Conservation (phyloP, 192 early-diverging fungal species). For the Coemansia sp. region DNA sequence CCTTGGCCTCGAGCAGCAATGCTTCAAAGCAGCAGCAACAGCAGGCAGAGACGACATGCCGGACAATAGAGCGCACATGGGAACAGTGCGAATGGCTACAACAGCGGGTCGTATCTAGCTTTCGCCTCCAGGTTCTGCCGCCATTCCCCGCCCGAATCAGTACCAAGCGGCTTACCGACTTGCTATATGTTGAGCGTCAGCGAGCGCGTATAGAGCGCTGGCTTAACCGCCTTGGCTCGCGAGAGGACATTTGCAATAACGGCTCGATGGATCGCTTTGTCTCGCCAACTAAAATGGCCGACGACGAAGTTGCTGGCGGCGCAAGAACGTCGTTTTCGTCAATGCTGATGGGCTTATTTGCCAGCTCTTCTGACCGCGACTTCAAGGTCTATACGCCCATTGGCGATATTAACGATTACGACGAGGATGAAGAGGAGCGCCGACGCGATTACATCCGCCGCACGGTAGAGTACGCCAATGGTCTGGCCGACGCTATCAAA, state of each 20-base stretch:
- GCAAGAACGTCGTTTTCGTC: slow-evolving; percentile 44
- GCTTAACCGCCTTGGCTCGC: slow-evolving; percentile 49
- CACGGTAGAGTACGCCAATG: slow-evolving; percentile 34
- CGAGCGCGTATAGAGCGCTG: slow-evolving; percentile 52
- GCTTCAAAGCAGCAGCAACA: slow-evolving; percentile 9
- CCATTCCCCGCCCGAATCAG: slow-evolving; percentile 37
- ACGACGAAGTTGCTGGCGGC: slow-evolving; percentile 24
- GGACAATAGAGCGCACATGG: slow-evolving; percentile 51
- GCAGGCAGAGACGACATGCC: slow-evolving; percentile 14
- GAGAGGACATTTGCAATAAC: slow-evolving; percentile 43
- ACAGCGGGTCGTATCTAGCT: slow-evolving; percentile 33
- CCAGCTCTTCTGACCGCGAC: slow-evolving; percentile 26
- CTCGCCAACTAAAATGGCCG: slow-evolving; percentile 29
- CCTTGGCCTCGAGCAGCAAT: not conserved
- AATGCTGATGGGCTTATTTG: slow-evolving; percentile 43
- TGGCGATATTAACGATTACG: slow-evolving; percentile 48
- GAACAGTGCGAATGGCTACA: slow-evolving; percentile 56
- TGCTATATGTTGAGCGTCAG: slow-evolving; percentile 39
- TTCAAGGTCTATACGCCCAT: slow-evolving; percentile 46
- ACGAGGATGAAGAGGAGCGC: slow-evolving; percentile 53
- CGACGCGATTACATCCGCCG: slow-evolving; percentile 45
- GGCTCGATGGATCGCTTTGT: slow-evolving; percentile 46
- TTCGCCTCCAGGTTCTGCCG: slow-evolving; percentile 49
- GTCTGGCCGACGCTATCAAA: slow-evolving; percentile 28
- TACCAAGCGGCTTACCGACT: slow-evolving; percentile 16